A percentile compares a stretch with the other conserved stretches of the same genome.
Evolutionary conservation across 2,329 filamentous ascomycete species (phyloP).

Genomic region (Ilyonectria robusta): DNA sequence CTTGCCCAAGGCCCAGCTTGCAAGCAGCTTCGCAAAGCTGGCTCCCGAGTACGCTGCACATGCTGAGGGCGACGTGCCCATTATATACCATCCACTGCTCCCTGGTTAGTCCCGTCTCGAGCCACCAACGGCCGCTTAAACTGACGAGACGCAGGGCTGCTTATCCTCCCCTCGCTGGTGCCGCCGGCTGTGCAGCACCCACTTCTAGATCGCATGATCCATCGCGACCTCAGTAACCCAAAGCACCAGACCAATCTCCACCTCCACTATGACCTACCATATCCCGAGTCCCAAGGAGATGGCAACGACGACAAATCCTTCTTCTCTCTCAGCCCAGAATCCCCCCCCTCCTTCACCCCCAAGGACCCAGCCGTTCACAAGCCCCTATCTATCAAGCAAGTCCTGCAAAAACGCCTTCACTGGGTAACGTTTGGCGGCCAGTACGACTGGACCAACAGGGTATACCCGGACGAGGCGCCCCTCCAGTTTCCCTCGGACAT

Average conservation of each 20-base stretch:
- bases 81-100: constrained; percentile 76
- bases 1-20: constrained; percentile 60
- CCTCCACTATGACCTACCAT: constrained; percentile 81
- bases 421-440: constrained; percentile 97
- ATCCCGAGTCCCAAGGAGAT: constrained; percentile 55
- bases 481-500: constrained; percentile 84
- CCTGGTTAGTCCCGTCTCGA: constrained; percentile 69
- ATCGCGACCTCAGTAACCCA: constrained; percentile 81
- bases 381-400: constrained; percentile 76
- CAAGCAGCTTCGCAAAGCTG: constrained; percentile 60
- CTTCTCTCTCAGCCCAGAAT: constrained; percentile 65
- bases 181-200: constrained; percentile 76
- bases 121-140: neutral
- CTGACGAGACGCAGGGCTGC: constrained; percentile 73
- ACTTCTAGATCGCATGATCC: constrained; percentile 81
- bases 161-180: constrained; percentile 82
- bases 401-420: constrained; percentile 85
- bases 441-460: constrained; percentile 94
- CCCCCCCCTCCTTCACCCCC: constrained; percentile 72
- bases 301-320: constrained; percentile 60
- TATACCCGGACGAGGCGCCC: constrained; percentile 78
- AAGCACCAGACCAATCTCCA: constrained; percentile 91
- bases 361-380: constrained; percentile 83
- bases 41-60: constrained; percentile 51
- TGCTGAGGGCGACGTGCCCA: constrained; percentile 57